Percentiles rank a stretch among this genome's conserved stretches.
Conservation (phyloP, 352 stramenopile species). For the Phytophthora constricta region DNA sequence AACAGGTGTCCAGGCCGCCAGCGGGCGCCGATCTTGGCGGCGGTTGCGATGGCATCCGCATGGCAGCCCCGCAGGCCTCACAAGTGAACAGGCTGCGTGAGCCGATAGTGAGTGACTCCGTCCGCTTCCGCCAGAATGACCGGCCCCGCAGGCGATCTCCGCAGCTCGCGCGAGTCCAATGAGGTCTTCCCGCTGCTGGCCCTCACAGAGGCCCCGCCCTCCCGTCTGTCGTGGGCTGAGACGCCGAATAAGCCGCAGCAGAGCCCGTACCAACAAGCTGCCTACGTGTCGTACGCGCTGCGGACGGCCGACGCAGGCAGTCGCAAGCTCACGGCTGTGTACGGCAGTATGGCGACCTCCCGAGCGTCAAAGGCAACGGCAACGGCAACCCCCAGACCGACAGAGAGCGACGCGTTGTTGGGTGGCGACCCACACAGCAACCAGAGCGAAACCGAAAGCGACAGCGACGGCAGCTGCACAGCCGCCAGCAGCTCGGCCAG, state of each 20-base stretch:
- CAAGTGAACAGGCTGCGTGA: constrained; percentile 28
- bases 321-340: constrained; percentile 33
- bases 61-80: constrained; percentile 15
- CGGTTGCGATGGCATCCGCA: background rate
- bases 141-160: constrained; percentile 15
- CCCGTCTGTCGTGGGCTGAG: constrained; percentile 1
- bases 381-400: constrained; percentile 14
- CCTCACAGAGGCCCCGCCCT: constrained; percentile 15
- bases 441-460: constrained; percentile 83
- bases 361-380: background rate
- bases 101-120: too few species aligned
- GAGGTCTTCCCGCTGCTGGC: constrained; percentile 34
- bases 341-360: constrained; percentile 50
- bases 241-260: constrained; percentile 5
- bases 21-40: background rate
- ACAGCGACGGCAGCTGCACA: constrained; percentile 71
- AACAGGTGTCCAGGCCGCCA: too few species aligned
- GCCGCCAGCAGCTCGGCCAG: constrained; percentile 31
- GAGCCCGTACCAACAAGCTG: constrained; percentile 37
- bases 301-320: constrained; percentile 19
- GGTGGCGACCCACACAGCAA: constrained; percentile 35
- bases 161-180: constrained; percentile 32
- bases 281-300: constrained; percentile 43
- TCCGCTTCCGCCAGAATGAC: constrained; percentile 27
- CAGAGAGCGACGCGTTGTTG: constrained; percentile 32